Evolutionary conservation across 345 rosid species (phyloP).

Genomic region (Tarenaya hassleriana): DNA sequence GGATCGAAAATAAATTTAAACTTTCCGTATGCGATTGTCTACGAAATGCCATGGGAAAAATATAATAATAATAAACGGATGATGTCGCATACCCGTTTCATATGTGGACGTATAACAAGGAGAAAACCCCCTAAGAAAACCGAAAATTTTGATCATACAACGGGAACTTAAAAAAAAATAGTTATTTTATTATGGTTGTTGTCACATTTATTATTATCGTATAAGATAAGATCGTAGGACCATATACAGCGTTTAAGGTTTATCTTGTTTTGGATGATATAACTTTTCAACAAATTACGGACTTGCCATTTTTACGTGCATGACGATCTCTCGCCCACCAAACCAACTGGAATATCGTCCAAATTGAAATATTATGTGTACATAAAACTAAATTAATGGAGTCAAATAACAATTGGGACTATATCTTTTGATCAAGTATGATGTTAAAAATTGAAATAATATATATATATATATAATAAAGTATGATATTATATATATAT

Average conservation of each 20-base stretch:
- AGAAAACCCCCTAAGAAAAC: constrained; percentile 16
- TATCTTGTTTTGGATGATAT: too few relatives aligned
- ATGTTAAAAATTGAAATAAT: neutral
- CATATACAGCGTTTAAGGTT: too few relatives aligned
- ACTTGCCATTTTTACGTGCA: too few relatives aligned
- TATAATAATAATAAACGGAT: too few relatives aligned
- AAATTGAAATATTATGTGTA: too few relatives aligned
- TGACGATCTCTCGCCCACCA: too few relatives aligned
- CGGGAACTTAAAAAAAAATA: neutral
- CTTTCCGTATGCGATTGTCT: constrained; percentile 32
- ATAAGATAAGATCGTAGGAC: too few relatives aligned
- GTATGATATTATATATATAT: neutral
- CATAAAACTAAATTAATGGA: too few relatives aligned
- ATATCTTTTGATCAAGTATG: neutral
- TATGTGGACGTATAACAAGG: constrained; percentile 11
- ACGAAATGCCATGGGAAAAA: constrained; percentile 13
- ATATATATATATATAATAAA: neutral
- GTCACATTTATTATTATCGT: too few relatives aligned
- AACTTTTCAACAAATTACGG: too few relatives aligned
- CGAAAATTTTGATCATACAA: constrained; percentile 25
- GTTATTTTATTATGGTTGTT: constrained; percentile 9
- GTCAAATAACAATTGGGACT: too few relatives aligned
- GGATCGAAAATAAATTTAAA: constrained; percentile 6
- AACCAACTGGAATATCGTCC: too few relatives aligned
- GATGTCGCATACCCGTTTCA: constrained; percentile 20